Conservation (phyloP, 73 alveolate genomes). For the Paramecium biaurelia region DNA sequence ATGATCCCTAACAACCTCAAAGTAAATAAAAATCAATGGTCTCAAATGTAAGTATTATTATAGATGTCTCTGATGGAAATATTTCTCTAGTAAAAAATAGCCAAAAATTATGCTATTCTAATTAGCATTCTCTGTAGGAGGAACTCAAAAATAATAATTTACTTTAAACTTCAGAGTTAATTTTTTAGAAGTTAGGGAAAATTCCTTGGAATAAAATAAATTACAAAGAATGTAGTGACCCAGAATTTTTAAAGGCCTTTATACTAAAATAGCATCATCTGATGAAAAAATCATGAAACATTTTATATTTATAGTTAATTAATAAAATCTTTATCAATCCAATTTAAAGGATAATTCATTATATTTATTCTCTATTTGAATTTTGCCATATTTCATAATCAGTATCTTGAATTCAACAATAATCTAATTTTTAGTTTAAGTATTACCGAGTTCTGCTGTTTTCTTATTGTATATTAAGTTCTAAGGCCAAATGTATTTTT, state of each 20-base stretch:
- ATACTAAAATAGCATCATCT: neutral
- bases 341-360: neutral
- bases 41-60: neutral
- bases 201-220: neutral
- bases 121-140: neutral
- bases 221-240: neutral
- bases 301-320: neutral
- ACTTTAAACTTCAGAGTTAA: neutral
- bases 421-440: neutral
- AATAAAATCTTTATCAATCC: neutral
- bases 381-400: neutral
- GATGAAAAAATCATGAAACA: neutral
- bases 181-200: neutral
- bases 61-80: conserved; percentile 15
- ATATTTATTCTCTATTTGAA: neutral
- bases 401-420: neutral
- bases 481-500: neutral
- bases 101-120: neutral
- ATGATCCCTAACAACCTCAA: neutral
- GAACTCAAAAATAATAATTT: neutral
- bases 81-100: neutral
- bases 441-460: neutral
- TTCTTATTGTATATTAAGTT: neutral
- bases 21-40: neutral
- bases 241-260: neutral